These are phyloP conservation scores for Cytospora piceae DNA, from an alignment of 2,329 filamentous ascomycete species.

Conservation along the genomic window DNA sequence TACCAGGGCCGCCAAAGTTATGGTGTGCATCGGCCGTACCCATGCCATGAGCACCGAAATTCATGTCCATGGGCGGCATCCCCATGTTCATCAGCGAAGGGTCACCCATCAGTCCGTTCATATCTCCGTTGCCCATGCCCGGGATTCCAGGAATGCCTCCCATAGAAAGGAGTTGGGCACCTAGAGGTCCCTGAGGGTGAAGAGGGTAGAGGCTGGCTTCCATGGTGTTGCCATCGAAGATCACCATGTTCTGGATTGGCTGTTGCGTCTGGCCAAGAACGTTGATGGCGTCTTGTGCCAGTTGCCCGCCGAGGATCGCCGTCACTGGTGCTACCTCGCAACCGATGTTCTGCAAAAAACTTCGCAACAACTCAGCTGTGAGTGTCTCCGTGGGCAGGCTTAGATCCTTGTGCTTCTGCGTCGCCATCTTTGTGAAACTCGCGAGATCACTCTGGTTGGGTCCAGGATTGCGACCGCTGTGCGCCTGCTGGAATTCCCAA, in stretches of 20 bases:
- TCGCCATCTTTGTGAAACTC: slow-evolving; percentile 76
- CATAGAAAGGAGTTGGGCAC: slow-evolving; percentile 48
- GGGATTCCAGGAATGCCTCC: slow-evolving; percentile 17
- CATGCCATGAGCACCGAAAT: slow-evolving; percentile 16
- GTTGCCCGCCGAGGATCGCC: slow-evolving; percentile 84
- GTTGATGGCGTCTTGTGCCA: slow-evolving; percentile 97
- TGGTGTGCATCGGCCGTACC: slow-evolving; percentile 17
- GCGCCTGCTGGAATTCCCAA: slow-evolving; percentile 78
- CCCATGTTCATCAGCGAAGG: slow-evolving; percentile 29
- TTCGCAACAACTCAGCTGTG: slow-evolving; percentile 72
- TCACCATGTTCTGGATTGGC: slow-evolving; percentile 90
- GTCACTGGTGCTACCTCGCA: slow-evolving; percentile 85
- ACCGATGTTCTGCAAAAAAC: slow-evolving; percentile 84
- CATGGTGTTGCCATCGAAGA: slow-evolving; percentile 86
- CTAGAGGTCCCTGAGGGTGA: slow-evolving; percentile 67
- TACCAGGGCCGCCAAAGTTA: slow-evolving; percentile 1
- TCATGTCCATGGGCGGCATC: slow-evolving; percentile 27
- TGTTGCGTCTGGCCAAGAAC: slow-evolving; percentile 89
- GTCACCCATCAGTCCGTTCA: slow-evolving; percentile 29
- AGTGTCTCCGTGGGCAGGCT: slow-evolving; percentile 70
- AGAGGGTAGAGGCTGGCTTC: slow-evolving; percentile 80
- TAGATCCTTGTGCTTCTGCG: slow-evolving; percentile 75
- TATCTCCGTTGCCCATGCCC: slow-evolving; percentile 26
- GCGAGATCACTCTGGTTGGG: slow-evolving; percentile 68
- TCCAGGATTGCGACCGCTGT: slow-evolving; percentile 57